phyloP scores from a whole-genome alignment of 371 early-diverging fungal species.

The Zychaea mexicana region DNA sequence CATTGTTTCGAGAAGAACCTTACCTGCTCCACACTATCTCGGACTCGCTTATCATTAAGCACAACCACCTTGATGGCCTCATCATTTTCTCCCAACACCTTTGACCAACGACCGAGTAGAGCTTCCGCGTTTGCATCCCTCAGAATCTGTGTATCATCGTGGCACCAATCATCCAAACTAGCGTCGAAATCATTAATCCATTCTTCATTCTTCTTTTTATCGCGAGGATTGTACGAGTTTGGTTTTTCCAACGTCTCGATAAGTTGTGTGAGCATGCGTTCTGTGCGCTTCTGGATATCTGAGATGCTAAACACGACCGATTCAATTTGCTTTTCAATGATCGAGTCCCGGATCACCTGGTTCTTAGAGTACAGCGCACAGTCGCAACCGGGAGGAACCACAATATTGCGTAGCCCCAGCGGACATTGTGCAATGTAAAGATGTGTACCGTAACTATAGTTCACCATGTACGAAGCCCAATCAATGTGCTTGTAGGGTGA shows the following conservation, averaged over 20 bases:
- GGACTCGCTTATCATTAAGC: slow-evolving; percentile 46
- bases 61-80: slow-evolving; percentile 47
- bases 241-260: slow-evolving; percentile 42
- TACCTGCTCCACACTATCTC: slow-evolving; percentile 44
- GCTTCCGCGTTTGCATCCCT: slow-evolving; percentile 32
- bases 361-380: slow-evolving; percentile 42
- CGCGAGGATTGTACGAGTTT: slow-evolving; percentile 21
- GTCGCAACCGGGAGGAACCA: slow-evolving; percentile 40
- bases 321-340: slow-evolving; percentile 46
- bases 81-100: slow-evolving; percentile 39
- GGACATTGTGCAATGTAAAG: slow-evolving; percentile 38
- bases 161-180: slow-evolving; percentile 56
- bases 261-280: slow-evolving; percentile 42
- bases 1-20: too few relatives aligned
- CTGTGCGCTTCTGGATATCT: slow-evolving; percentile 49
- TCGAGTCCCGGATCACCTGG: slow-evolving; percentile 24
- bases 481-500: slow-evolving; percentile 18
- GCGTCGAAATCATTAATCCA: slow-evolving; percentile 57
- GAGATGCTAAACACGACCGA: slow-evolving; percentile 45
- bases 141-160: slow-evolving; percentile 48
- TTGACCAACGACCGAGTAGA: slow-evolving; percentile 42
- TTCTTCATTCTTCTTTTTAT: slow-evolving; percentile 43
- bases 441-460: slow-evolving; percentile 47
- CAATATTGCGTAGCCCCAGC: slow-evolving; percentile 35
- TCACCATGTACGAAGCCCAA: slow-evolving; percentile 45